Conservation (phyloP, 352 stramenopile genomes). For the Globisporangium solare region DNA sequence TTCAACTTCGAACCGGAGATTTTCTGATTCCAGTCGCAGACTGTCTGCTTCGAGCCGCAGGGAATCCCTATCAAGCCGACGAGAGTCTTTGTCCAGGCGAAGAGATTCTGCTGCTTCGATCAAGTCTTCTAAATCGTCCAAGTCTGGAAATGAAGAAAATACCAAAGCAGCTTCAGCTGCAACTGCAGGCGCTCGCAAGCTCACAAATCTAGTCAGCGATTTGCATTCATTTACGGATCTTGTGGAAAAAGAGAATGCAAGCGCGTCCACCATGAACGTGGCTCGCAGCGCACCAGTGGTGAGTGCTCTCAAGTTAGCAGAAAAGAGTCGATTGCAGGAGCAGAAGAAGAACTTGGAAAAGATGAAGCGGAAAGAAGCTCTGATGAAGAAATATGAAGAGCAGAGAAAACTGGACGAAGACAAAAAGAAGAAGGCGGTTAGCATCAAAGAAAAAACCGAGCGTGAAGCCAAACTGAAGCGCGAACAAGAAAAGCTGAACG, state of each 20-base stretch:
- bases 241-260: slow-evolving; percentile 44
- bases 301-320: slow-evolving; percentile 66
- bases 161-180: neutral
- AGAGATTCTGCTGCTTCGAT: slow-evolving; percentile 51
- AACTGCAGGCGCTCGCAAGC: slow-evolving; percentile 22
- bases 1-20: slow-evolving; percentile 8
- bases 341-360: slow-evolving; percentile 69
- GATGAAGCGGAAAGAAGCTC: slow-evolving; percentile 49
- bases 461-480: slow-evolving; percentile 45
- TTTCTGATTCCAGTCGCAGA: slow-evolving; percentile 12
- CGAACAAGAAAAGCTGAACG: slow-evolving; percentile 37
- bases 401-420: slow-evolving; percentile 60
- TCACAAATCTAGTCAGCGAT: slow-evolving; percentile 62
- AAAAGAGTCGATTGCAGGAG: slow-evolving; percentile 58
- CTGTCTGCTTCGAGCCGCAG: slow-evolving; percentile 4
- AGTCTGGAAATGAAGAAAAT: slow-evolving; percentile 16
- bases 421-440: slow-evolving; percentile 49
- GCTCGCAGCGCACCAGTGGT: slow-evolving; percentile 47
- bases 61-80: slow-evolving; percentile 6
- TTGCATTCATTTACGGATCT: slow-evolving; percentile 74
- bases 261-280: slow-evolving; percentile 15
- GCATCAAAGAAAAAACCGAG: slow-evolving; percentile 61
- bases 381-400: slow-evolving; percentile 71
- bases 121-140: slow-evolving; percentile 46
- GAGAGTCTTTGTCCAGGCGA: slow-evolving; percentile 10